Percentiles rank a stretch among this genome's conserved stretches.
These are phyloP conservation scores for Ailanthus altissimus DNA, from an alignment of 345 rosid genomes.

Conservation along the genomic window DNA sequence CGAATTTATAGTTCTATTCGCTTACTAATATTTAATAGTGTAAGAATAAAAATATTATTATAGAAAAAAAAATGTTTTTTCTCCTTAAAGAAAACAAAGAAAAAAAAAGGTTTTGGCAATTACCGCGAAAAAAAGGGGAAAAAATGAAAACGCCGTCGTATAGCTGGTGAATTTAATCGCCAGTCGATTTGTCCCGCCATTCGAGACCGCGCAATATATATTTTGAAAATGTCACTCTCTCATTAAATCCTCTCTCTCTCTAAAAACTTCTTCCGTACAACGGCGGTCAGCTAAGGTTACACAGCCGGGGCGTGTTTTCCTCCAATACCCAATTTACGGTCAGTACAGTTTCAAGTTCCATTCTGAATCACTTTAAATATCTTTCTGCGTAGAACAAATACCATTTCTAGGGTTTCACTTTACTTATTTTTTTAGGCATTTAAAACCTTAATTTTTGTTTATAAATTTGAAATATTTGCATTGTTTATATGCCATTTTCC, in stretches of 20 bases:
- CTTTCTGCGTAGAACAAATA: not conserved
- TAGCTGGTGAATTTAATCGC: not conserved
- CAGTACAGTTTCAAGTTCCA: not conserved
- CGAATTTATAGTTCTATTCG: too few relatives aligned
- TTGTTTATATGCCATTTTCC: not conserved
- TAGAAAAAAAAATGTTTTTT: too few relatives aligned
- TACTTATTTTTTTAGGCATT: not conserved
- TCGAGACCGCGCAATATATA: conserved; percentile 6
- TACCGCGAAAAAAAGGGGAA: not conserved
- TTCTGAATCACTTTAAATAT: not conserved
- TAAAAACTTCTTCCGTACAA: not conserved
- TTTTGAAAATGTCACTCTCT: conserved; percentile 15
- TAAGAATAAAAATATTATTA: too few relatives aligned
- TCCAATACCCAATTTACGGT: not conserved
- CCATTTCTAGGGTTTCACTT: conserved; percentile 20
- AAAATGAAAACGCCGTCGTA: not conserved
- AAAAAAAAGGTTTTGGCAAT: too few relatives aligned
- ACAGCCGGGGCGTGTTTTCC: not conserved
- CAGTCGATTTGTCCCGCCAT: conserved; percentile 33
- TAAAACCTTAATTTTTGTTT: not conserved
- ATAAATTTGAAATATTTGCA: not conserved
- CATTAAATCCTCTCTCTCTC: not conserved
- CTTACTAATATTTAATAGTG: too few relatives aligned
- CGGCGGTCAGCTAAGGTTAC: not conserved
- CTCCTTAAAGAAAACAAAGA: too few relatives aligned